Evolutionary conservation across 148 eudicot species (phyloP).

Genomic region (Cornus suecica): DNA sequence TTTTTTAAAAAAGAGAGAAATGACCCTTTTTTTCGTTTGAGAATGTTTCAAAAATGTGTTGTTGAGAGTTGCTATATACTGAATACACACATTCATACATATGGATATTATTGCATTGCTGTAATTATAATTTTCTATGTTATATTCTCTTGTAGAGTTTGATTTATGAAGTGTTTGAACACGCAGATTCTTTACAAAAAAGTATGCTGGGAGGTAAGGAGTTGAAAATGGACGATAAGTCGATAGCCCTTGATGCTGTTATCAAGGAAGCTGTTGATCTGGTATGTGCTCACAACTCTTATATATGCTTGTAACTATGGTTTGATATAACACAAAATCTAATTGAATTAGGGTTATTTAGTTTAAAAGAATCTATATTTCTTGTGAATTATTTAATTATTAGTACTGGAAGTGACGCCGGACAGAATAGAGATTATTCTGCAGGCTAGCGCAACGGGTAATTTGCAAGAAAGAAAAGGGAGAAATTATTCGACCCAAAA

Average conservation of each 20-base stretch:
- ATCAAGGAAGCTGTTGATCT: slow-evolving; percentile 40
- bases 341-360: background rate
- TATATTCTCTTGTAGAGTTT: background rate
- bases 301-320: background rate
- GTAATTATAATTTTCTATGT: background rate
- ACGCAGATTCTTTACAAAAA: slow-evolving; percentile 18
- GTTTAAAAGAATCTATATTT: too few species aligned
- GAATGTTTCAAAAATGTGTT: background rate
- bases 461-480: too few species aligned
- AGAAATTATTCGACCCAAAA: too few species aligned
- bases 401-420: background rate
- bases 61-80: background rate
- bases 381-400: background rate
- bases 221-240: slow-evolving; percentile 22
- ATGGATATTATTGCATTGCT: background rate
- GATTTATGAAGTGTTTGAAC: background rate
- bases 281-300: slow-evolving; percentile 20
- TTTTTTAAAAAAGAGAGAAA: background rate
- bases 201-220: slow-evolving; percentile 3
- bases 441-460: too few species aligned
- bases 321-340: background rate
- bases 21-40: background rate
- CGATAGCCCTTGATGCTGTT: slow-evolving; percentile 30
- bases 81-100: background rate
- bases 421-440: too few species aligned